Conservation (phyloP, 2,329 filamentous ascomycete species). For the Boeremia lycopersici region DNA sequence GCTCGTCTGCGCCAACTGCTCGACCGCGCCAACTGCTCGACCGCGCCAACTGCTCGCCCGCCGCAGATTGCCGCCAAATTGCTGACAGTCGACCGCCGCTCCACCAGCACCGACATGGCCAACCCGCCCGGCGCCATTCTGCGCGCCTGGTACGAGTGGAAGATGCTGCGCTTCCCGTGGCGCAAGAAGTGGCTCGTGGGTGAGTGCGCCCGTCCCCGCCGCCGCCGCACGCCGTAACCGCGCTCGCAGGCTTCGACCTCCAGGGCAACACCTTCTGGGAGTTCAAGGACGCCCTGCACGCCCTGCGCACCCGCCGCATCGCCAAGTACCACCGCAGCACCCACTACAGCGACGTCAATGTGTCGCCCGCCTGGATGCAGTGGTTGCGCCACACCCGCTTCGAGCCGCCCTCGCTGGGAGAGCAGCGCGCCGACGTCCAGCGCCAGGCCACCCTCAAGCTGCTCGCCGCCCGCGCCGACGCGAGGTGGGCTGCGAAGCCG, state of each 20-base stretch:
- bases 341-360: constrained; percentile 65
- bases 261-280: constrained; percentile 71
- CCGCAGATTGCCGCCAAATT: constrained; percentile 4
- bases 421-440: constrained; percentile 63
- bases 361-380: constrained; percentile 70
- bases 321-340: constrained; percentile 60
- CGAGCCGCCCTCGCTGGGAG: constrained; percentile 61
- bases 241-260: constrained; percentile 60
- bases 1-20: no score
- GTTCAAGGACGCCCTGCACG: constrained; percentile 64
- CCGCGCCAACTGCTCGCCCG: not conserved
- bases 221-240: not conserved
- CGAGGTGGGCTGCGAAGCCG: constrained; percentile 65
- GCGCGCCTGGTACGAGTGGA: constrained; percentile 67
- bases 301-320: constrained; percentile 62
- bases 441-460: constrained; percentile 65
- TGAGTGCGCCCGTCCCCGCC: constrained; percentile 36
- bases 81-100: not conserved
- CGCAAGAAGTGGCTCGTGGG: constrained; percentile 64
- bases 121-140: constrained; percentile 45
- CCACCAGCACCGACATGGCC: constrained; percentile 38
- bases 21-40: no score
- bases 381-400: constrained; percentile 68
- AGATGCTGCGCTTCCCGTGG: constrained; percentile 66
- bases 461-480: constrained; percentile 64